Evolutionary conservation across 2,329 filamentous ascomycete species (phyloP).

Genomic region (Cladosporium cucumerinum): DNA sequence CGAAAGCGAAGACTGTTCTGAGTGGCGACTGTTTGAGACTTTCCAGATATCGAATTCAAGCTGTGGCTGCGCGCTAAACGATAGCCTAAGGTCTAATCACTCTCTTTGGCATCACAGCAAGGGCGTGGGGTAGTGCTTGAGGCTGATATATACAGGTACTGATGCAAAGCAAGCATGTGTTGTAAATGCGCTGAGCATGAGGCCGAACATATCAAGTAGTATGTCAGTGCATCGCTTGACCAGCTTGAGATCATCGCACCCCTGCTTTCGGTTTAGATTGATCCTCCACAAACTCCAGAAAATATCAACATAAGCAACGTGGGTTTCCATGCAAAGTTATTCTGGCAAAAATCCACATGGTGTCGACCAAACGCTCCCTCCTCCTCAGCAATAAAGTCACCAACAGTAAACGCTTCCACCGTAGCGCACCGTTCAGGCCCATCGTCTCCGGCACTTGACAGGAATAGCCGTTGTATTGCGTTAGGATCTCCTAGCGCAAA

Average conservation of each 20-base stretch:
- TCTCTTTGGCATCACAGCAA: not conserved
- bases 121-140: not conserved
- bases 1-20: not conserved
- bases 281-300: slow-evolving; percentile 2
- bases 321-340: not conserved
- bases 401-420: not conserved
- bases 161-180: not conserved
- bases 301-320: not conserved
- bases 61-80: not conserved
- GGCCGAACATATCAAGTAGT: not conserved
- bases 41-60: not conserved
- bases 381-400: not conserved
- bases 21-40: not conserved
- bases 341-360: not conserved
- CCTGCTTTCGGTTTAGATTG: not conserved
- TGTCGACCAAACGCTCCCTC: not conserved
- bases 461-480: not conserved
- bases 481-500: not conserved
- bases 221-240: not conserved
- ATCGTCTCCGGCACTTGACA: not conserved
- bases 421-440: not conserved
- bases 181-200: not conserved
- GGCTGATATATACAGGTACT: not conserved
- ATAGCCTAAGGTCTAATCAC: not conserved
- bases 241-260: not conserved